phyloP scores from a whole-genome alignment of 305 asterid species.

The Fraxinus albicans region DNA sequence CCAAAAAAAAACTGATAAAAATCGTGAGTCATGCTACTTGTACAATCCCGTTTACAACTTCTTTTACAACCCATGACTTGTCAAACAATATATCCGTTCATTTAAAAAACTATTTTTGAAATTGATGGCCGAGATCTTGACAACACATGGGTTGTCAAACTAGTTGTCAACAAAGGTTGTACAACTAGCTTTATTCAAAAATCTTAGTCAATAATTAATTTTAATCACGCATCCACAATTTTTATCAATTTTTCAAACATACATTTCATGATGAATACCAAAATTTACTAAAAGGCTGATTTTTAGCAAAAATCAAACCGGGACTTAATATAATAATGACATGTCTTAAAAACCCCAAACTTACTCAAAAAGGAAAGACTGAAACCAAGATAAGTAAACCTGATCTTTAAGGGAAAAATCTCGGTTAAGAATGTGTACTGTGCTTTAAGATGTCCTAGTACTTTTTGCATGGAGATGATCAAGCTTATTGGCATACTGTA shows the following conservation, averaged over 20 bases:
- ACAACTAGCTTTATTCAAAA: too few relatives aligned
- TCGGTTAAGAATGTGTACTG: not conserved
- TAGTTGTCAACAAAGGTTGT: too few relatives aligned
- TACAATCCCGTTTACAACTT: too few relatives aligned
- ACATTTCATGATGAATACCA: not conserved
- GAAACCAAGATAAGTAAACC: not conserved
- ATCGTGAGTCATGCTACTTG: too few relatives aligned
- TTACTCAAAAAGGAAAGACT: not conserved
- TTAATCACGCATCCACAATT: too few relatives aligned
- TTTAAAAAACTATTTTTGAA: too few relatives aligned
- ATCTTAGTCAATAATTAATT: not conserved
- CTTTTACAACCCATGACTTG: too few relatives aligned
- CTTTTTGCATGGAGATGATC: not conserved
- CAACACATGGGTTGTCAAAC: too few relatives aligned
- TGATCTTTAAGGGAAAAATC: not conserved
- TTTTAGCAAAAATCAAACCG: not conserved
- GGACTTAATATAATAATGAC: not conserved
- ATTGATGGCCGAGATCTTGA: too few relatives aligned
- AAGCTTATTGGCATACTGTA: not conserved
- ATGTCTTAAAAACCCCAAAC: not conserved
- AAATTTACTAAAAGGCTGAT: not conserved
- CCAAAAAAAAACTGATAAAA: not conserved
- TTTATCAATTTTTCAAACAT: not conserved
- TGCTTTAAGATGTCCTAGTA: not conserved
- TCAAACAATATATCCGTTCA: too few relatives aligned